Percentiles rank a stretch among this genome's conserved stretches.
phyloP scores from a whole-genome alignment of 1,284 basidiomycete genomes.

The Sporisorium sorghi region DNA sequence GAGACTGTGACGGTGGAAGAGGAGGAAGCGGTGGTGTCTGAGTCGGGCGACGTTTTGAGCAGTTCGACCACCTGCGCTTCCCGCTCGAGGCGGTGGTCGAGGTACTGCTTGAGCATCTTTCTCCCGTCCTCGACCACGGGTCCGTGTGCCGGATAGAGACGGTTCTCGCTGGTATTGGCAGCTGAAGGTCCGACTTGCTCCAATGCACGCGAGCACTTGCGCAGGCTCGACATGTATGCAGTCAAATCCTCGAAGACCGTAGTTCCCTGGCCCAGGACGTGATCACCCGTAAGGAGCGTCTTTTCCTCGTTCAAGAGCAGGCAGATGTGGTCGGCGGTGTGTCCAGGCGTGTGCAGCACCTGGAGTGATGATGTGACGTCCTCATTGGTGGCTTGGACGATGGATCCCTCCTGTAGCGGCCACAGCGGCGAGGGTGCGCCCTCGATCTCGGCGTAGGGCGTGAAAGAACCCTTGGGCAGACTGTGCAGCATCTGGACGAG shows the following conservation, averaged over 20 bases:
- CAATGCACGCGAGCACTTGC: slow-evolving; percentile 74
- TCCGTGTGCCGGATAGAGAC: slow-evolving; percentile 88
- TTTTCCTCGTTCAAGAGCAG: slow-evolving; percentile 70
- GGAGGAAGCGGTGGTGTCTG: slow-evolving; percentile 62
- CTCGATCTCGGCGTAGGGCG: slow-evolving; percentile 66
- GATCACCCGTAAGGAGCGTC: slow-evolving; percentile 86
- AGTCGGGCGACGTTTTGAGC: slow-evolving; percentile 70
- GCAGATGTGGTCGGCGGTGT: slow-evolving; percentile 87
- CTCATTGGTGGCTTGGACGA: slow-evolving; percentile 18
- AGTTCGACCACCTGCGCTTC: slow-evolving; percentile 82
- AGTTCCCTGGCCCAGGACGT: slow-evolving; percentile 89
- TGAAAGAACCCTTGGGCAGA: slow-evolving; percentile 85
- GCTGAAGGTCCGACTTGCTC: slow-evolving; percentile 34
- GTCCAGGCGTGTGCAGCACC: slow-evolving; percentile 88
- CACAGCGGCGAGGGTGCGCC: slow-evolving; percentile 24
- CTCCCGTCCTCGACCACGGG: slow-evolving; percentile 76
- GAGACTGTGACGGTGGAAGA: slow-evolving; percentile 13
- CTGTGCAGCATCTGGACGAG: slow-evolving; percentile 86
- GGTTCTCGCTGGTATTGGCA: slow-evolving; percentile 50
- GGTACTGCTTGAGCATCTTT: slow-evolving; percentile 78
- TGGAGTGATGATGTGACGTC: slow-evolving; percentile 63
- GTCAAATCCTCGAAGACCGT: slow-evolving; percentile 88
- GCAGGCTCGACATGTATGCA: slow-evolving; percentile 79
- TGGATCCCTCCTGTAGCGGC: slow-evolving; percentile 44
- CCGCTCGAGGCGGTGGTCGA: slow-evolving; percentile 82